Percentiles rank a stretch among this genome's conserved stretches.
Evolutionary conservation across 768 basidiomycete genomes (phyloP).

Genomic region (Candolleomyces efflorescens): DNA sequence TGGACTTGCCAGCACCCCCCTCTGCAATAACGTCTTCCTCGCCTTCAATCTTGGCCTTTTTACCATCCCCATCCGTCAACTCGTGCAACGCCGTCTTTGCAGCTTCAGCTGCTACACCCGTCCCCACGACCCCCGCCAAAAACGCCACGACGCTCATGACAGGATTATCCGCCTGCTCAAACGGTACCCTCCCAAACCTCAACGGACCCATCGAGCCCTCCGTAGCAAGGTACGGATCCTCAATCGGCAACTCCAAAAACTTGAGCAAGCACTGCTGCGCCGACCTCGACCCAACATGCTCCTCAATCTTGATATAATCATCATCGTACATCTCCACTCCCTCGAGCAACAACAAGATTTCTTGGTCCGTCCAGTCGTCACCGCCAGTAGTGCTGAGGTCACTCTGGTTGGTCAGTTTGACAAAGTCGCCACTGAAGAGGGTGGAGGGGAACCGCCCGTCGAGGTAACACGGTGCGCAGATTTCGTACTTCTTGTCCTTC

Average conservation of each 20-base stretch:
- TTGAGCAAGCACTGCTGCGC: slow-evolving; percentile 95
- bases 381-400: slow-evolving; percentile 35
- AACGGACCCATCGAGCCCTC: slow-evolving; percentile 76
- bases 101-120: slow-evolving; percentile 88
- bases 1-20: slow-evolving; percentile 15
- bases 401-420: slow-evolving; percentile 60
- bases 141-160: slow-evolving; percentile 99
- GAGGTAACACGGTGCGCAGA: slow-evolving; percentile 91
- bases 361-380: slow-evolving; percentile 89
- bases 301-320: slow-evolving; percentile 90
- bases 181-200: slow-evolving; percentile 76
- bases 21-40: slow-evolving; percentile 7
- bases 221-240: slow-evolving; percentile 83
- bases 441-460: slow-evolving; percentile 95
- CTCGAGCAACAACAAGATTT: slow-evolving; percentile 85
- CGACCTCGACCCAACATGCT: slow-evolving; percentile 88
- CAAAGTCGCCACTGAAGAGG: slow-evolving; percentile 97
- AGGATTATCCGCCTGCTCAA: slow-evolving; percentile 94
- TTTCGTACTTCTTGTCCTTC: slow-evolving; percentile 86
- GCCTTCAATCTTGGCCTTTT: slow-evolving; percentile 26
- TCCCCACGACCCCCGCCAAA: slow-evolving; percentile 87
- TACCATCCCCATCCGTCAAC: slow-evolving; percentile 58
- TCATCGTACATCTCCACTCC: slow-evolving; percentile 98
- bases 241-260: slow-evolving; percentile 94
- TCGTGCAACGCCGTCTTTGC: slow-evolving; percentile 88